Evolutionary conservation across 2,329 filamentous ascomycete genomes (phyloP), one percentile per base, ranked within the genome.

Genomic region (Colletotrichum graminicola): DNA sequence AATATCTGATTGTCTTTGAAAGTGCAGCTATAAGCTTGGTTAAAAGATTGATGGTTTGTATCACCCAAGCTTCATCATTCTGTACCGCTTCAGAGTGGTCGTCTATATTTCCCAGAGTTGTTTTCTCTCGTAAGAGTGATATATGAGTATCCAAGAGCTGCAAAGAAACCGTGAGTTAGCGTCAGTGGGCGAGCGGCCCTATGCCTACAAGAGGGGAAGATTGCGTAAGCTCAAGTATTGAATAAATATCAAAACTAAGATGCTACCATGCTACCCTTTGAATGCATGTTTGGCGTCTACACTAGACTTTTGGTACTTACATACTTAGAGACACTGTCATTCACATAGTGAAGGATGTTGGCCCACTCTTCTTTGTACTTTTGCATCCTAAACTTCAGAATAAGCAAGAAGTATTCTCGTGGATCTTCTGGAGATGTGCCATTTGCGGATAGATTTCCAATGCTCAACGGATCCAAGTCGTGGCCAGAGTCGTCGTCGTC

Each of bases 1-100:
- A 55, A 6, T 12, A 7, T n/a, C n/a, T 45, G 2, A 55, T 12
- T 1, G 29, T 54, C 23, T 60, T 67, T 0, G 34, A 55, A 3
- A 67, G 39, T 8, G 16, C 26, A 1, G 5, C 36, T 7, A 55
- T 67, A 0, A 67, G 26, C 5, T 5, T 23, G 7, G 18, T 45
- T 12, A 65, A 26, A 10, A 65, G 36, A 0, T 18, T 6, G 26
- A 2, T 60, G 0, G n/a, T 54, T 23, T 65, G 34, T 2, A 26
- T 65, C 6, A 61, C n/a, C 66, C 66, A 69, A 21, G 34, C 61
- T 5, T 69, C 60, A 11, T 43, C 49, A 3, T 26, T 52, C 3
- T 69, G 55, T 2, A 65, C 39, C 1, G 43, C 55, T 26, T 52
- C 29, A 0, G 61, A 41, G 16, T 60, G 59, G 8, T n/a, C 45